Base-by-base conservation (phyloP, 2,329 filamentous ascomycete genomes). In the Alternaria panax region DNA sequence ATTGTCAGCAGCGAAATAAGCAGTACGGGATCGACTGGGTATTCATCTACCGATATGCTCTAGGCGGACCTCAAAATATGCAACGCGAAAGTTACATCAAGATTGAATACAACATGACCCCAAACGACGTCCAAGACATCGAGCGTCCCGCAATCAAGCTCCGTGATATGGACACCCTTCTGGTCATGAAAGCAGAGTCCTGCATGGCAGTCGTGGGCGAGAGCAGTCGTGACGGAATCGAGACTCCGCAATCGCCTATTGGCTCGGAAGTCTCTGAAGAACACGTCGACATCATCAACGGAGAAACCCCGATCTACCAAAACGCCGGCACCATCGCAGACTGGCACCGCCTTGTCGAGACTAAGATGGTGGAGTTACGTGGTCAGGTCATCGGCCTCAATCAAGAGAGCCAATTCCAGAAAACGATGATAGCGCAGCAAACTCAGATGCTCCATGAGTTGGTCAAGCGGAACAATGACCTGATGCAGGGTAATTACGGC, bases 41-140 rank as follows among this genome's bases (percentile, higher is more conserved):
- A 2, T 64, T 65, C 41, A 45, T 67, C 27, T 67, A 60, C 53
- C 53, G 46, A 47, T 65, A 60, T 30, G 41, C 51, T 3, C 32
- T 51, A 18, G 45, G 38, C 8, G 11, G 27, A 18, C 36, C 28
- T 7, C 4, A 52, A 1, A 27, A 59, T 18, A 40, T 27, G 2
- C 8, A 32, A 20, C 22, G 40, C 7, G 18, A 50, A 2, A 42
- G 28, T 6, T 56, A 51, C 36, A 56, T 64, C 7, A 57, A 57
- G 7, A 45, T 68, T 46, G 45, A 55, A 2, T 65, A 62, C 43
- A 24, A 64, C 38, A 64, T 64, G 60, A 67, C 53, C 4, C 64
- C 64, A 1, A 28, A 28, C 22, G 54, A 58, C 8, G 45, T 67
- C 24, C 47, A 50, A 25, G 45, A 63, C n/a, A n/a, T 40, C 1